phyloP scores from a whole-genome alignment of 179 eudicot species.

The Beta macrorhiza region DNA sequence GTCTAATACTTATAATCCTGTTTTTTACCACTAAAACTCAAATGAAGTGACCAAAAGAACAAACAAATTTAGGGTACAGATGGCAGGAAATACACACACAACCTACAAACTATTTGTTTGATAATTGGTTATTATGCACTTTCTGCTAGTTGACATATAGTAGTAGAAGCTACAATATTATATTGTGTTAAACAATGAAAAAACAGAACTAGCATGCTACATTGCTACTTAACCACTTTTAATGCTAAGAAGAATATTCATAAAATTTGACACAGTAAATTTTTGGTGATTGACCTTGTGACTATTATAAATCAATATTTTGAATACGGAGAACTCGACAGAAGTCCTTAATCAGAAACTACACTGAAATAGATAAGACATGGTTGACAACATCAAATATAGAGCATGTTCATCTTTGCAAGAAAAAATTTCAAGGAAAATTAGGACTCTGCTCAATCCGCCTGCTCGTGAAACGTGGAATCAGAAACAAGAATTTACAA shows the following conservation, averaged over 20 bases:
- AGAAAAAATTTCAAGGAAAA: not conserved
- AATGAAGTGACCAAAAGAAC: not conserved
- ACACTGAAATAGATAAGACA: not conserved
- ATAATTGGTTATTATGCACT: not conserved
- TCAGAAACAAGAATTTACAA: not conserved
- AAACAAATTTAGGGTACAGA: not conserved
- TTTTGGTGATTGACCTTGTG: not conserved
- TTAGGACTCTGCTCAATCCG: not conserved
- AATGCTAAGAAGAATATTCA: not conserved
- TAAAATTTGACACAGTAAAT: not conserved
- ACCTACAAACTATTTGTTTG: not conserved
- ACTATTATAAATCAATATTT: too few relatives aligned
- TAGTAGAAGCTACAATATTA: not conserved
- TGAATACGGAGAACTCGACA: not conserved
- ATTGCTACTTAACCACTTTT: not conserved
- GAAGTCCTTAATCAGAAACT: not conserved
- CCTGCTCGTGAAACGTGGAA: not conserved
- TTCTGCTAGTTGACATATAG: not conserved
- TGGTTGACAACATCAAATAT: not conserved
- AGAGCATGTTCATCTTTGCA: not conserved
- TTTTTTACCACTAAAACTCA: not conserved
- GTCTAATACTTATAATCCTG: not conserved
- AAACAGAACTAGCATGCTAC: not conserved
- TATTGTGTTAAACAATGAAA: not conserved
- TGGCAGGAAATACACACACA: not conserved